A percentile compares a stretch with the other conserved stretches of the same genome.
Evolutionary conservation across 331 rosid genomes (phyloP).

Genomic region (Ulmus americana): DNA sequence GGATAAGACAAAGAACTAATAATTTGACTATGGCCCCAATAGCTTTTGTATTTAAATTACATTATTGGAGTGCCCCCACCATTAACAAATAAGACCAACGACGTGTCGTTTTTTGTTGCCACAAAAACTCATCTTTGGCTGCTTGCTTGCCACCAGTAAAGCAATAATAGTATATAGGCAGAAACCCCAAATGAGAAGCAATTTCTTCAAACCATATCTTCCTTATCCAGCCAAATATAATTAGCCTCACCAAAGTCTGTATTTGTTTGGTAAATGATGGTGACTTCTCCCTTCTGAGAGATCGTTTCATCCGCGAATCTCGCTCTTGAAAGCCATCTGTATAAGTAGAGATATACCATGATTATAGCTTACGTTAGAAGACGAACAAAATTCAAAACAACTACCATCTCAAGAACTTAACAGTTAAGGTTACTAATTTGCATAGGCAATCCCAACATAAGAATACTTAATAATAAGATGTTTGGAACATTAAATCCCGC

Average conservation of each 20-base stretch:
- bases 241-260: constrained; percentile 12
- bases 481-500: too few relatives aligned
- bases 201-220: constrained; percentile 27
- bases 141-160: constrained; percentile 16
- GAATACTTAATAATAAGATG: too few relatives aligned
- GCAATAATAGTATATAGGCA: constrained; percentile 20
- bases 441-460: not conserved
- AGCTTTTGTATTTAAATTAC: constrained; percentile 18
- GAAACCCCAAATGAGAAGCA: constrained; percentile 16
- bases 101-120: constrained; percentile 11
- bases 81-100: constrained; percentile 1
- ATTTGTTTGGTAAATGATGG: constrained; percentile 18
- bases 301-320: constrained; percentile 25
- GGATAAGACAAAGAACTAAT: not conserved
- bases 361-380: not conserved
- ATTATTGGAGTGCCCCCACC: constrained; percentile 9
- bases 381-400: constrained; percentile 2
- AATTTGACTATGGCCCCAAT: not conserved
- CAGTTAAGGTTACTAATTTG: not conserved
- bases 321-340: constrained; percentile 50
- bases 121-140: constrained; percentile 18
- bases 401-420: too few relatives aligned
- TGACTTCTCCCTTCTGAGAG: constrained; percentile 14
- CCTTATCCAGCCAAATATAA: constrained; percentile 14
- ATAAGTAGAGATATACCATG: constrained; percentile 15